Evolutionary conservation across 257 asterid species (phyloP), one percentile per base, ranked within the genome.

Genomic region (Knoxia roxburghii): DNA sequence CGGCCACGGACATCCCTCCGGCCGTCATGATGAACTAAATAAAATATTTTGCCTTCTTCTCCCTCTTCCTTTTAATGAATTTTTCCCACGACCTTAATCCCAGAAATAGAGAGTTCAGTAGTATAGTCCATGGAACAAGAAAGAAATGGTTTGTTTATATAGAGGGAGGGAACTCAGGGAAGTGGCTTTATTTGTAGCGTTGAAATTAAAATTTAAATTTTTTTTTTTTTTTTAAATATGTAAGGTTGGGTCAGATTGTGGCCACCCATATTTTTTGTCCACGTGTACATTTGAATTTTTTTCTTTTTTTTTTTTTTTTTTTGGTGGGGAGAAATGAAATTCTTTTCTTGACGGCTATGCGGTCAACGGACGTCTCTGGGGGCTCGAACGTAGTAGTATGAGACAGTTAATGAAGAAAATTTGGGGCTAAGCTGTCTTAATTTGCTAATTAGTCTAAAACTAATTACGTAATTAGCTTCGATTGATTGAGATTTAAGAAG

Each of bases 291-390:
- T 52, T 20, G 24, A 50, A 0, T 11, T 39, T 57, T 57, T 46
- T 29, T 35, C 41, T 0, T 57, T 30, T 29, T 12, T 18, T 1
- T 0, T 6, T n/a, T 48, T 23, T 59, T 40, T 50, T 33, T 37
- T 10, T 4, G 24, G 21, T 67, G 13, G 9, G 6, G 29, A 37
- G 9, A 37, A 37, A 3, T 37, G 24, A 17, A 41, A 41, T 32
- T 37, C 35, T 49, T 17, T 74, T 40, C 62, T 71, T 49, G 84
- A 80, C 78, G 75, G 83, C 78, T 56, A 67, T 3, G 30, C 46
- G 68, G 90, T 85, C 87, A 78, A 76, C 78, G 54, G 72, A 80
- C 86, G 80, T 23, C 81, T 81, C 85, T 79, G 14, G 4, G 41
- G 4, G 41, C 41, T 37, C 6, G 9, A 37, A 37, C 9, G 41